A percentile compares a stretch with the other conserved stretches of the same genome.
Conservation (phyloP, 2,329 filamentous ascomycete species). For the Fusarium sp. region DNA sequence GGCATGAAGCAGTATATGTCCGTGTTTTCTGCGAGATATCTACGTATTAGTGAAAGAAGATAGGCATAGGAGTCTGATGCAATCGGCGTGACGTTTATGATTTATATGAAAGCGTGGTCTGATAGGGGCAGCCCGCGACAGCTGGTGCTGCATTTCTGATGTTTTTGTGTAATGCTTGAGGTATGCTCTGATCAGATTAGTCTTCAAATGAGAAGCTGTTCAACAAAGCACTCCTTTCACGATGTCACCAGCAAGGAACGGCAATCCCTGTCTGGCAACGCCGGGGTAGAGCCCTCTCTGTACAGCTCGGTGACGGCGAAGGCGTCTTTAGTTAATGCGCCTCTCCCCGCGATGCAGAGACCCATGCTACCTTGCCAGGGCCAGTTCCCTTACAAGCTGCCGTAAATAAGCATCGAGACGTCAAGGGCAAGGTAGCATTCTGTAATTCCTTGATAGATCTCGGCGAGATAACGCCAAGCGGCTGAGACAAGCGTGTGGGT, state of each 20-base stretch:
- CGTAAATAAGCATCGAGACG: conserved; percentile 24
- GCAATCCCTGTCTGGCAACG: not conserved
- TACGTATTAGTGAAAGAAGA: conserved; percentile 7
- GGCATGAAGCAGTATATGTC: conserved; percentile 3
- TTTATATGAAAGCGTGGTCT: conserved; percentile 4
- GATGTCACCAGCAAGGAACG: not conserved
- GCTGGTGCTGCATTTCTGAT: not conserved
- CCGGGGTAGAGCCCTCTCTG: not conserved
- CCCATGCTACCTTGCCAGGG: conserved; percentile 7
- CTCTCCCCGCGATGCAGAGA: not conserved
- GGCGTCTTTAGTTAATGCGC: not conserved
- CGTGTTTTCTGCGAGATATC: conserved; percentile 15
- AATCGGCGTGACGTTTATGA: conserved; percentile 3
- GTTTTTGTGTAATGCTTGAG: not conserved
- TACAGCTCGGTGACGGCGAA: conserved; percentile 2
- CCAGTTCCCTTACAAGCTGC: not conserved
- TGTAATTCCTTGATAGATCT: conserved; percentile 18
- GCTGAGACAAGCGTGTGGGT: conserved; percentile 19
- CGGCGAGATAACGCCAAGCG: conserved; percentile 22
- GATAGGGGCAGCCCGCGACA: not conserved
- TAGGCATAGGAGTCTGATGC: conserved; percentile 2
- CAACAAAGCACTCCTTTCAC: not conserved
- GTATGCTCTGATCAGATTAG: not conserved
- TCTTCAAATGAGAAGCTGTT: not conserved
- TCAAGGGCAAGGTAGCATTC: conserved; percentile 23